Base-by-base conservation (phyloP, 164 flowering plant genomes). In the Protea cynaroides region DNA sequence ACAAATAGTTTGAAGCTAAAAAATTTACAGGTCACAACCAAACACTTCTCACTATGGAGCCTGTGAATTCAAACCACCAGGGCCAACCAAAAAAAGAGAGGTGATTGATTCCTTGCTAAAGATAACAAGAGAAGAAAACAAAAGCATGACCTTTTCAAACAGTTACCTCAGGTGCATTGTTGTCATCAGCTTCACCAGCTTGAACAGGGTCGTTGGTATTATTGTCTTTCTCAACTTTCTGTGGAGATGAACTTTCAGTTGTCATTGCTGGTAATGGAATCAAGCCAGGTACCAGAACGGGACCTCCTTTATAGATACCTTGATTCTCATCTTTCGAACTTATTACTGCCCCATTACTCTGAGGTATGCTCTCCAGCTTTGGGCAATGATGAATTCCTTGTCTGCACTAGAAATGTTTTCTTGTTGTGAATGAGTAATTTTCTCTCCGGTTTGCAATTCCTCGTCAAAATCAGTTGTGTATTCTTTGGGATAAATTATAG, bases 231-330 rank as follows among this genome's bases (percentile, higher is more conserved):
- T 66, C 69, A 8, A n/a, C 64, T 65, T 71, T 73, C 36, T 49
- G 10, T 25, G 61, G 4, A 36, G n/a, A n/a, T 34, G 53, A 43
- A 59, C 53, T 81, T 47, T 76, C 65, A 52, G 56, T 59, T 50
- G 65, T 19, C 8, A 17, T 23, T 3, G 11, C 29, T 44, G 82
- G 36, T 4, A 61, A 46, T 62, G 77, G 69, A 43, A 65, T 59
- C 72, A 86, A 80, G 36, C 92, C 92, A 61, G 86, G 63, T 37
- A 63, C 67, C 50, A 69, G 25, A 58, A 69, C 67, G 50, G 51
- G 25, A 29, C 21, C 74, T 59, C 59, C 83, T 34, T 68, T 73
- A 59, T 36, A 24, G 22, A 15, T 46, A 50, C 66, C 34, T 63
- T 63, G 17, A 25, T 34, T 47, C 10, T 65, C 75, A 19, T 72